Base-by-base conservation (phyloP, 129 eudicot genomes). In the Chrysanthemum makinoi region DNA sequence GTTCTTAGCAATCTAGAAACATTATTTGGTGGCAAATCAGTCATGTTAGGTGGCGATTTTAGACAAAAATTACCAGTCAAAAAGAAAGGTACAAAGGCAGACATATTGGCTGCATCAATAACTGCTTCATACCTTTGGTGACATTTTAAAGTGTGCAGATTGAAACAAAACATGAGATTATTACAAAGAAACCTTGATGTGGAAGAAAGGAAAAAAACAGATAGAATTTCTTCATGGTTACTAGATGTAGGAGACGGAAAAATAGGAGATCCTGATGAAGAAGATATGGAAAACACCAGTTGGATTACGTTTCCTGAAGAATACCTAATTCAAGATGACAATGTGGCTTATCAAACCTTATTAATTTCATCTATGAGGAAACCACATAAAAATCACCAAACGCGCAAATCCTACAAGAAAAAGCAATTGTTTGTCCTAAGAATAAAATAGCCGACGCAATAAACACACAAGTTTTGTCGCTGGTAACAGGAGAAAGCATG, bases 341-440 rank as follows among this genome's bases (percentile, higher is more conserved):
- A 66, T 0, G 2, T 3, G 70, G 33, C 2, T 1, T 66, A 0
- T 3, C 17, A 18, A 10, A 18, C 4, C 26, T 66, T 2, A 66
- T 65, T 3, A 4, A 19, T 10, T 66, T 66, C 2, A 66, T 66
- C 5, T 66, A 66, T 20, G 56, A 44, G 2, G 16, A 20, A 3
- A 7, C 3, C 10, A 66, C 70, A 1, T 12, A 47, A 19, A 10
- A 10, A 20, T 19, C 47, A 2, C 70, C 39, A 44, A 10, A 33
- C 1, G 35, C 70, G 0, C 5, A 6, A 10, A 2, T 8, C 5
- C 11, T 66, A 16, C 18, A 19, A 4, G 5, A 47, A 19, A 66
- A 66, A 46, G 39, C 56, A 11, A 66, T 66, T 2, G 57, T 46
- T 7, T 66, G 70, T 19, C 70, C 70, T 17, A 47, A 47, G 4